Evolutionary conservation across 1,284 basidiomycete species (phyloP).

Genomic region (Spongispora temasekensis): DNA sequence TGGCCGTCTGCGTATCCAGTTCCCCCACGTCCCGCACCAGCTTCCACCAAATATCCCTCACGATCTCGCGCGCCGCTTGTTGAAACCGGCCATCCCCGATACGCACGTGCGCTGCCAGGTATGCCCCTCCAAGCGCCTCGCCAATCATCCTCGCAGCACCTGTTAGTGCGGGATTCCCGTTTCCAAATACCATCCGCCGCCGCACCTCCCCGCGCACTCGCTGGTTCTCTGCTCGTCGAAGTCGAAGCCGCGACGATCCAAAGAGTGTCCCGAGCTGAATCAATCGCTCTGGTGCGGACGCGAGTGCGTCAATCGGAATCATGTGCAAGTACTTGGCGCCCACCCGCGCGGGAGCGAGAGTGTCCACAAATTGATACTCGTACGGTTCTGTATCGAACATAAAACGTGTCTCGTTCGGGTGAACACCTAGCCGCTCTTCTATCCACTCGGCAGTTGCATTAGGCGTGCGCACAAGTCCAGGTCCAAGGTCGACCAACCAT

Average conservation of each 20-base stretch:
- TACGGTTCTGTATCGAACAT: constrained; percentile 59
- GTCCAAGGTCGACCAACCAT: constrained; percentile 58
- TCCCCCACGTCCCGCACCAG: constrained; percentile 49
- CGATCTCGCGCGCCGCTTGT: constrained; percentile 40
- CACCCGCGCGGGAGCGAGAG: constrained; percentile 29
- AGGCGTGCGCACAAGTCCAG: constrained; percentile 45
- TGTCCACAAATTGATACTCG: constrained; percentile 68
- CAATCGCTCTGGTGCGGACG: constrained; percentile 40
- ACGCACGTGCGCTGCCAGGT: constrained; percentile 66
- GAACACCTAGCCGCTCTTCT: constrained; percentile 42
- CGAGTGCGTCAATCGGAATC: constrained; percentile 31
- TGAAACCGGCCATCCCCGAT: constrained; percentile 66
- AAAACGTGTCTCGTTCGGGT: constrained; percentile 43
- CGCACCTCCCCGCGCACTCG: constrained; percentile 48
- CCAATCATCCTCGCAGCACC: constrained; percentile 44
- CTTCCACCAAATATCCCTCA: constrained; percentile 57
- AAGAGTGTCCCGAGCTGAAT: constrained; percentile 69
- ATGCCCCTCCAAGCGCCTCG: constrained; percentile 49
- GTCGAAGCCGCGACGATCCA: constrained; percentile 63
- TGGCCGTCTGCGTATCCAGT: constrained; percentile 39
- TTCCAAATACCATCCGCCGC: constrained; percentile 49
- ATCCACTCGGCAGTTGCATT: constrained; percentile 54
- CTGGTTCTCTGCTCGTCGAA: constrained; percentile 43
- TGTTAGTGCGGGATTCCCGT: constrained; percentile 47
- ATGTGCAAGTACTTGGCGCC: constrained; percentile 44